phyloP scores from a whole-genome alignment of 108 stramenopile genomes.

The Stephanodiscus triporus region DNA sequence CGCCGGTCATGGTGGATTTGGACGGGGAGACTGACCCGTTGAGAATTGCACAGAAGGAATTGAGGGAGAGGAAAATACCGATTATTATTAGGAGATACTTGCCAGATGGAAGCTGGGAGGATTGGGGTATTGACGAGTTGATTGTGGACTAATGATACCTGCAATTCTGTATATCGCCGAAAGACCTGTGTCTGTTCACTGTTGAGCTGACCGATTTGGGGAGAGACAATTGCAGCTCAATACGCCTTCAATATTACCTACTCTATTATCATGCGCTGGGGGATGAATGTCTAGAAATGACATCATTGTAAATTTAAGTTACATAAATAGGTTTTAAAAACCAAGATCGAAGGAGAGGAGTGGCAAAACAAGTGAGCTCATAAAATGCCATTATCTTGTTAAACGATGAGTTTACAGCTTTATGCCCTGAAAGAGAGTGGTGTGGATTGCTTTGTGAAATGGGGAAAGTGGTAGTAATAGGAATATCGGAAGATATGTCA shows the following conservation, averaged over 20 bases:
- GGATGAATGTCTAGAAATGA: background rate
- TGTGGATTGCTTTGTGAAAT: too few species aligned
- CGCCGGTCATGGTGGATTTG: conserved; percentile 98
- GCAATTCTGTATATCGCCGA: background rate
- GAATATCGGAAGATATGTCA: too few species aligned
- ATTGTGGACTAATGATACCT: conserved; percentile 74
- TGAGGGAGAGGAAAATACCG: conserved; percentile 97
- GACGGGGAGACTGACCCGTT: conserved; percentile 99
- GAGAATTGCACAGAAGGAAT: conserved; percentile 97
- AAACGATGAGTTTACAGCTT: too few species aligned
- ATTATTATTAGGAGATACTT: conserved; percentile 97
- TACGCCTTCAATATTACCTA: background rate
- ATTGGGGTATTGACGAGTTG: conserved; percentile 97
- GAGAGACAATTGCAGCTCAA: background rate
- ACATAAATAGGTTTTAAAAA: background rate
- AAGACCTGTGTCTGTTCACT: background rate
- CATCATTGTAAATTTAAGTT: background rate
- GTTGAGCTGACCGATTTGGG: background rate
- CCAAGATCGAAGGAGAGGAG: too few species aligned
- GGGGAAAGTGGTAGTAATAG: too few species aligned
- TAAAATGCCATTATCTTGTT: background rate
- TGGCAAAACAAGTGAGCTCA: background rate
- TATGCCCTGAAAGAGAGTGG: too few species aligned
- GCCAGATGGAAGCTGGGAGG: conserved; percentile 98
- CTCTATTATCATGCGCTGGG: background rate